Percentiles rank a stretch among this genome's conserved stretches.
These are phyloP conservation scores for Botrytis fabae DNA, from an alignment of 2,329 filamentous ascomycete genomes.

Conservation along the genomic window DNA sequence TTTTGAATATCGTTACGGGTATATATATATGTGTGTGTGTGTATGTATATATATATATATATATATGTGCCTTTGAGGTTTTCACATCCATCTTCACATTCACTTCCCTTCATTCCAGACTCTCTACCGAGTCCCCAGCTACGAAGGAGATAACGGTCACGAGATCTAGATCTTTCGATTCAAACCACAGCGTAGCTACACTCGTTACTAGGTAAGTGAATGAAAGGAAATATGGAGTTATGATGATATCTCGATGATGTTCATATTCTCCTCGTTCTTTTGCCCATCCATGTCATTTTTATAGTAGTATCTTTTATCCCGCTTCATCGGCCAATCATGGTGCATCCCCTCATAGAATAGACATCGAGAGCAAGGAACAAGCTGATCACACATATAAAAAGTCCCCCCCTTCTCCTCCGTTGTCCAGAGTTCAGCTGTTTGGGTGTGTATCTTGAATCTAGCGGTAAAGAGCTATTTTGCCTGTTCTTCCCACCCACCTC, in stretches of 20 bases:
- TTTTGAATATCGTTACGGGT: background rate
- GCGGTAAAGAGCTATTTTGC: background rate
- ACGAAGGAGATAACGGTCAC: background rate
- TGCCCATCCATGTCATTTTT: background rate
- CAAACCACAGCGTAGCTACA: no score
- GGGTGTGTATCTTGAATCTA: conserved; percentile 8
- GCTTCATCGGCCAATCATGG: background rate
- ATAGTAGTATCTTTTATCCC: background rate
- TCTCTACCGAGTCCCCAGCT: background rate
- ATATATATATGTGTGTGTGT: background rate
- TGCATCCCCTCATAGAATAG: background rate
- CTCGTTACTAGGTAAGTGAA: background rate
- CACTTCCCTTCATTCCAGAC: background rate
- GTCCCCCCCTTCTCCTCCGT: conserved; percentile 13
- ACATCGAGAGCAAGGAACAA: conserved; percentile 8
- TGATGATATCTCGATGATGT: background rate
- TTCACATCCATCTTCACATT: background rate
- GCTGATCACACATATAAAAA: conserved; percentile 15
- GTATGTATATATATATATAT: no score
- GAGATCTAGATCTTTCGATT: background rate
- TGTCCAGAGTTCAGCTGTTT: background rate
- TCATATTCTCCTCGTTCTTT: background rate
- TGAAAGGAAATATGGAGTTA: background rate
- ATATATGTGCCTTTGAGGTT: background rate
- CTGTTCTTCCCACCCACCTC: background rate